phyloP scores from a whole-genome alignment of 331 rosid genomes.

The Malus hybrid region DNA sequence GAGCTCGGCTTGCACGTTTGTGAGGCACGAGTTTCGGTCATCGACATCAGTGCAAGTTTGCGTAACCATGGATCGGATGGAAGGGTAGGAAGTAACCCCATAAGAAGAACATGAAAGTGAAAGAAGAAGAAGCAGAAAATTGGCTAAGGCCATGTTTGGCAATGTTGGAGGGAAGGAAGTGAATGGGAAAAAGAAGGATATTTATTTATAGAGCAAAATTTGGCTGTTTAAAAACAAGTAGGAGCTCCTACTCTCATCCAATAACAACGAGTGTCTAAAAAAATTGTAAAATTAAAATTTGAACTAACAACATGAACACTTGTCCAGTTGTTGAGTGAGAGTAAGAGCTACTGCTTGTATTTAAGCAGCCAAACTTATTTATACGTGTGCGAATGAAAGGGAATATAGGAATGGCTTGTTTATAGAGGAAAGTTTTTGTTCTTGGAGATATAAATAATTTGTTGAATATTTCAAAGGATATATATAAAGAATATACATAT shows the following conservation, averaged over 20 bases:
- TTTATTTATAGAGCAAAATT: conserved; percentile 4
- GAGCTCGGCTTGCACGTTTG: conserved; percentile 50
- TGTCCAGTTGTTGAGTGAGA: no score
- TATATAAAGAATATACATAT: no score
- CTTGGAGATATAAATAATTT: conserved; percentile 7
- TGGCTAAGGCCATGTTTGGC: conserved; percentile 37
- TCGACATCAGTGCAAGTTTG: conserved; percentile 52
- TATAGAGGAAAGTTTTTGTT: conserved; percentile 27
- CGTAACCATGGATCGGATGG: conserved; percentile 41
- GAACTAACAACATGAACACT: no score
- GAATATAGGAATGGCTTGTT: conserved; percentile 31
- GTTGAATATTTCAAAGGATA: no score
- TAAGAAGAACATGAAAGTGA: conserved; percentile 21
- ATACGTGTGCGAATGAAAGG: conserved; percentile 17
- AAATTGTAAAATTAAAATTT: no score
- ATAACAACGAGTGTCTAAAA: no score
- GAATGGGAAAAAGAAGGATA: conserved; percentile 5
- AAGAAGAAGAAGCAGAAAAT: conserved; percentile 34
- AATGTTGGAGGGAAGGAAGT: conserved; percentile 17
- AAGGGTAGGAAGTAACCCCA: conserved; percentile 29
- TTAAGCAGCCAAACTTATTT: background rate
- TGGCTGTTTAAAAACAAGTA: no score
- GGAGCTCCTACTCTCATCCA: no score
- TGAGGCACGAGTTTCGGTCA: conserved; percentile 49
- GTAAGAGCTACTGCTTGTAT: no score